phyloP scores from a whole-genome alignment of 2,329 filamentous ascomycete species.

The Epichloe glyceriae region DNA sequence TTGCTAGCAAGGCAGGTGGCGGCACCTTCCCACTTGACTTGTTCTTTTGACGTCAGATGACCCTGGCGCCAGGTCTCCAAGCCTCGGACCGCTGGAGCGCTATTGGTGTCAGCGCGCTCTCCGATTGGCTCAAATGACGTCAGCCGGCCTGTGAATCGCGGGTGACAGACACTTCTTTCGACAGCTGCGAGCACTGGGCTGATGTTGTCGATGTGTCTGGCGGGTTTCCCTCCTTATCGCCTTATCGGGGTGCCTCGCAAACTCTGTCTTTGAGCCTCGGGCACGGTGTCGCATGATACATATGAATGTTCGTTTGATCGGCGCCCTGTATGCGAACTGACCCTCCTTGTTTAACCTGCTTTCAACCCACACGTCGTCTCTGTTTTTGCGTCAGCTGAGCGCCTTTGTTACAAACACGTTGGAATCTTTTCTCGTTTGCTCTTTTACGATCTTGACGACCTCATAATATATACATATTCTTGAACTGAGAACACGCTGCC shows the following conservation, averaged over 20 bases:
- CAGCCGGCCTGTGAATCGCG: constrained; percentile 2
- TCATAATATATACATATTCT: neutral
- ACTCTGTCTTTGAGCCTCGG: too few species aligned
- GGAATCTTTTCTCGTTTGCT: neutral
- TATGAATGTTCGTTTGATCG: too few species aligned
- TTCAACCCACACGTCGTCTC: neutral
- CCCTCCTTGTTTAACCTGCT: too few species aligned
- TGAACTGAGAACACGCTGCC: neutral
- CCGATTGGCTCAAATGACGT: constrained; percentile 9
- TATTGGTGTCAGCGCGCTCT: neutral
- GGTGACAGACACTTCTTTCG: neutral
- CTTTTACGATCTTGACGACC: neutral
- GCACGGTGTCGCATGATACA: too few species aligned
- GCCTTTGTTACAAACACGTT: neutral
- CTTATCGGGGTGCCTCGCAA: too few species aligned
- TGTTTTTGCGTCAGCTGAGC: neutral
- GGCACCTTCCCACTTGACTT: too few species aligned
- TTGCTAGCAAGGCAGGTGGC: too few species aligned
- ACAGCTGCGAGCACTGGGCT: neutral
- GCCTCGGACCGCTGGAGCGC: neutral
- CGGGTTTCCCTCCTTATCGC: neutral
- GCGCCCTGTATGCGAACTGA: too few species aligned
- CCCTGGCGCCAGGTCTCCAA: neutral
- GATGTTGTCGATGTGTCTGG: neutral
- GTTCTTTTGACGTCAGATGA: constrained; percentile 6